phyloP scores from a whole-genome alignment of 768 basidiomycete genomes.

The Hygrophorus pudorinus region DNA sequence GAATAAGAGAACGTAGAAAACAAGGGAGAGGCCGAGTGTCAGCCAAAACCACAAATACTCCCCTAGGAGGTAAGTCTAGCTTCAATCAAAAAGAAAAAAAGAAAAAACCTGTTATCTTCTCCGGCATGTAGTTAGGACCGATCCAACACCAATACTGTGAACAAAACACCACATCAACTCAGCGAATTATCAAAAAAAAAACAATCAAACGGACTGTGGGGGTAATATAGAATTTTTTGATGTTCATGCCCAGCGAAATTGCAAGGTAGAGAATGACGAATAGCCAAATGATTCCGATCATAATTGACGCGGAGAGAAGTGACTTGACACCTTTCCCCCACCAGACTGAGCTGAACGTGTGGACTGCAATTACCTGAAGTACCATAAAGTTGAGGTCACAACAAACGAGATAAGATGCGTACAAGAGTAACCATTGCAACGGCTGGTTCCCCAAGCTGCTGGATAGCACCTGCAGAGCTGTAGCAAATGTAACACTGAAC shows the following conservation, averaged over 20 bases:
- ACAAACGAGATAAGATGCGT: neutral
- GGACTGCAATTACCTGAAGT: neutral
- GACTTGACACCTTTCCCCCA: neutral
- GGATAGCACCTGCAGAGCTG: neutral
- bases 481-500: neutral
- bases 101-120: neutral
- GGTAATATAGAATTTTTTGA: neutral
- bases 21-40: neutral
- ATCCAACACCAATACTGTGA: neutral
- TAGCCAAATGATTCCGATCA: neutral
- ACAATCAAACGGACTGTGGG: neutral
- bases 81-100: too few species aligned
- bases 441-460: neutral
- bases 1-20: neutral
- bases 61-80: neutral
- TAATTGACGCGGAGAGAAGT: neutral
- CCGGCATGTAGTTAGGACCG: neutral
- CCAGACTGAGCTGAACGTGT: neutral
- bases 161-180: neutral
- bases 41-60: neutral
- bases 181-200: neutral
- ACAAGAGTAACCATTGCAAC: neutral
- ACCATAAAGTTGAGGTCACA: neutral
- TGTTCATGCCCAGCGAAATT: neutral
- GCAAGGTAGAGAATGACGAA: neutral